Evolutionary conservation across 768 basidiomycete genomes (phyloP), one percentile per base, ranked within the genome.

Genomic region (Boletus rubescentipes): DNA sequence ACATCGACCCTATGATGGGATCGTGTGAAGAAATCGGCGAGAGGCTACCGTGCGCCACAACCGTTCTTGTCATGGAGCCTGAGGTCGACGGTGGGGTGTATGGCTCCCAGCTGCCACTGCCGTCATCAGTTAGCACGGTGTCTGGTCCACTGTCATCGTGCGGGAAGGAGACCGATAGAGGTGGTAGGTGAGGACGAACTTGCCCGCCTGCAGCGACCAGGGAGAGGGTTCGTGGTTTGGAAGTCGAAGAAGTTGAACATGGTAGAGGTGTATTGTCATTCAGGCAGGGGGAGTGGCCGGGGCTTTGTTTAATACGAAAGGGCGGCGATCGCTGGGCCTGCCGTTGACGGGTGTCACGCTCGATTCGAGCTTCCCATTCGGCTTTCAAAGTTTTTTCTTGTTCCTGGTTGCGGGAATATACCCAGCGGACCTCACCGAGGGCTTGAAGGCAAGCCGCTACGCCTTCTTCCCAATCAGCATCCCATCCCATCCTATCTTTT

Each of bases 361-460:
- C 51, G 21, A 68, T 57, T 20, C 71, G 71, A 66, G 59, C 74
- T 43, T 78, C 73, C 78, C 78, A 80, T 43, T 77, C 68, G 26
- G 69, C 66, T 53, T 76, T 77, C 43, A 91, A 73, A 0, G 81
- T 82, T 53, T 83, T 82, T 62, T 84, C 81, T 35, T 84, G 77
- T 62, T 92, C 91, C 55, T 87, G 84, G 53, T 81, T 85, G 65
- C 84, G 86, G 7, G 86, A 86, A 67, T 81, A 87, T 5, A 77
- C 80, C 93, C 93, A 97, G 11, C 84, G 81, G 81, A 94, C 89
- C 64, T 89, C 84, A 4, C 80, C 69, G n/a, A 96, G 77, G 9
- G 91, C 92, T 6, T 79, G 75, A 5, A 94, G 73, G 63, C 91
- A 95, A 10, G 83, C 68, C 29, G 59, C 58, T 10, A 72, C 61